Evolutionary conservation across 1,284 basidiomycete species (phyloP).

Genomic region (Rhodotorula sp.): DNA sequence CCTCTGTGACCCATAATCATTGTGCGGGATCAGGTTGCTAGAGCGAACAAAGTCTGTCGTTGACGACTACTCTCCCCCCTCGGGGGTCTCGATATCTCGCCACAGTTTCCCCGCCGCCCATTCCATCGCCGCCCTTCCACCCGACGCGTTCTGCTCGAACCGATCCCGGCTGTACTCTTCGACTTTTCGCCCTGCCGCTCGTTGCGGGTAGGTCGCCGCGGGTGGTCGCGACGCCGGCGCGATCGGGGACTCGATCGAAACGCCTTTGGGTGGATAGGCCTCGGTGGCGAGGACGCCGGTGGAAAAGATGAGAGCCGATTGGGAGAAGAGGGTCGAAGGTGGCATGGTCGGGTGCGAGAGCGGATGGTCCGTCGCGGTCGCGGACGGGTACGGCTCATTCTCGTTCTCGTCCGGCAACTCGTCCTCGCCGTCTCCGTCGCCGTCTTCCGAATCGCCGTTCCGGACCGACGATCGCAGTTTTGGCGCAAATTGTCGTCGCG

Average conservation of each 20-base stretch:
- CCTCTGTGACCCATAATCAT: no score
- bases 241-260: slow-evolving; percentile 21
- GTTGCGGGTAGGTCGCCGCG: slow-evolving; percentile 27
- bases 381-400: slow-evolving; percentile 1
- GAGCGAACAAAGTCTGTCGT: no score
- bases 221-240: slow-evolving; percentile 20
- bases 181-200: slow-evolving; percentile 30
- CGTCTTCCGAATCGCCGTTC: slow-evolving; percentile 1
- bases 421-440: neutral
- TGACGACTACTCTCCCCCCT: slow-evolving; percentile 7
- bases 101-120: slow-evolving; percentile 32
- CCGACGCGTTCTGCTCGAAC: slow-evolving; percentile 37
- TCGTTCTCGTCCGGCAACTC: neutral
- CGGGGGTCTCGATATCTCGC: slow-evolving; percentile 15
- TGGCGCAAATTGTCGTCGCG: slow-evolving; percentile 29
- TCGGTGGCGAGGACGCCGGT: slow-evolving; percentile 30
- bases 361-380: slow-evolving; percentile 16
- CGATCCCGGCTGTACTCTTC: slow-evolving; percentile 33
- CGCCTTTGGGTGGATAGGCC: slow-evolving; percentile 31
- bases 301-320: slow-evolving; percentile 40
- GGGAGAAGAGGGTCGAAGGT: slow-evolving; percentile 36
- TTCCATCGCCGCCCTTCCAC: slow-evolving; percentile 34
- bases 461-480: slow-evolving; percentile 6
- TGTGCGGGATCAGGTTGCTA: no score
- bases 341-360: slow-evolving; percentile 34